Conservation (phyloP, 805 yeast species). For the Pichia manshurica region DNA sequence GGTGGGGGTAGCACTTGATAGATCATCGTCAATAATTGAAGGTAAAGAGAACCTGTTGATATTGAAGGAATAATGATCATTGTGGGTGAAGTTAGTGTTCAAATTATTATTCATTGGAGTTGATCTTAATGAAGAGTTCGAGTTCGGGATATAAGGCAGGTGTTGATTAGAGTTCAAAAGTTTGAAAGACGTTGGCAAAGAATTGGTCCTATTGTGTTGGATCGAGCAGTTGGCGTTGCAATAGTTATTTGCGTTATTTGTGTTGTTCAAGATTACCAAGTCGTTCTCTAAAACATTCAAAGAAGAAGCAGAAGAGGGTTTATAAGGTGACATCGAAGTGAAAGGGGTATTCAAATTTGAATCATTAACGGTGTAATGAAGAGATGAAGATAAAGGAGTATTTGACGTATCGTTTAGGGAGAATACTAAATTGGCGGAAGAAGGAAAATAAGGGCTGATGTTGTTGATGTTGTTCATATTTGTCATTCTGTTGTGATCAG, state of each 20-base stretch:
- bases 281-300: too few species aligned
- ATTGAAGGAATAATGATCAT: conserved; percentile 1
- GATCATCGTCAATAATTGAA: conserved; percentile 3
- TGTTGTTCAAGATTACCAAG: background rate
- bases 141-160: background rate
- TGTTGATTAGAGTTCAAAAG: background rate
- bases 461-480: background rate
- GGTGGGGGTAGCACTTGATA: background rate
- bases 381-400: background rate
- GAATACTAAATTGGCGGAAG: background rate
- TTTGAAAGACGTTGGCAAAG: conserved; percentile 1
- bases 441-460: background rate
- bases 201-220: conserved; percentile 1
- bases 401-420: background rate
- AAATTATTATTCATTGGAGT: background rate
- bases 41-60: conserved; percentile 8
- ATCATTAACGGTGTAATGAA: background rate
- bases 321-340: too few species aligned
- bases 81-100: background rate
- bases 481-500: background rate
- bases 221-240: background rate
- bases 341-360: background rate
- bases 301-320: too few species aligned
- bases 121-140: background rate
- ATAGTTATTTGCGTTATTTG: background rate